Percentiles rank a stretch among this genome's conserved stretches.
Conservation (phyloP, 768 basidiomycete genomes). For the Zangia roseola region DNA sequence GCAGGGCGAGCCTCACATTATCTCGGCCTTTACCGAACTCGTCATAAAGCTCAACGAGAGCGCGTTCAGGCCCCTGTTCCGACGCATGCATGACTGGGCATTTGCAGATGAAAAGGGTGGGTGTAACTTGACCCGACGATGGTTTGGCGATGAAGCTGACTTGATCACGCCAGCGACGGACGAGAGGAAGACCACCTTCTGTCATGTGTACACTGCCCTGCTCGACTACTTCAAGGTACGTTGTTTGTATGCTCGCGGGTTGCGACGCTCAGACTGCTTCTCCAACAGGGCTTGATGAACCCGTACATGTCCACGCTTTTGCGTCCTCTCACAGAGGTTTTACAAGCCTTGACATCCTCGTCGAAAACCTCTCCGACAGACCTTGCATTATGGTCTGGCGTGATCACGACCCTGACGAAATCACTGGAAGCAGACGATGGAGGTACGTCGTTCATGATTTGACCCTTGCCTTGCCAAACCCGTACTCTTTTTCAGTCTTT, state of each 20-base stretch:
- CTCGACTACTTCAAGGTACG: slow-evolving; percentile 87
- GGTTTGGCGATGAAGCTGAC: background rate
- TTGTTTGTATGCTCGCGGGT: background rate
- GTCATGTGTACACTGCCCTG: slow-evolving; percentile 67
- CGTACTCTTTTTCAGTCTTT: slow-evolving; percentile 52
- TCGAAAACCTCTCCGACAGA: slow-evolving; percentile 26
- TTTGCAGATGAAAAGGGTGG: slow-evolving; percentile 57
- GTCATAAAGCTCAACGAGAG: slow-evolving; percentile 92
- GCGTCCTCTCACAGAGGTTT: slow-evolving; percentile 59
- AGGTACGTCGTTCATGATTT: slow-evolving; percentile 43
- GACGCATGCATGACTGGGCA: slow-evolving; percentile 93
- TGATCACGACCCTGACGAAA: slow-evolving; percentile 62
- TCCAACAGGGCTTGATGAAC: slow-evolving; percentile 71
- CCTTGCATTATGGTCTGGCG: slow-evolving; percentile 57
- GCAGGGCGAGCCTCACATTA: slow-evolving; percentile 54
- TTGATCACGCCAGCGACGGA: slow-evolving; percentile 22
- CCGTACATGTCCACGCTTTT: slow-evolving; percentile 86
- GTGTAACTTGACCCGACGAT: slow-evolving; percentile 12
- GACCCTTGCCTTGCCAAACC: background rate
- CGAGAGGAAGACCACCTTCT: slow-evolving; percentile 67
- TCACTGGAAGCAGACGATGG: slow-evolving; percentile 79
- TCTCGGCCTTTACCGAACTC: slow-evolving; percentile 81
- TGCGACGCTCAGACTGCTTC: background rate
- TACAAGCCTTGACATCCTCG: slow-evolving; percentile 48
- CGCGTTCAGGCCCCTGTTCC: slow-evolving; percentile 88